These are phyloP conservation scores for Lyophyllum semitale DNA, from an alignment of 768 basidiomycete species.

Conservation along the genomic window DNA sequence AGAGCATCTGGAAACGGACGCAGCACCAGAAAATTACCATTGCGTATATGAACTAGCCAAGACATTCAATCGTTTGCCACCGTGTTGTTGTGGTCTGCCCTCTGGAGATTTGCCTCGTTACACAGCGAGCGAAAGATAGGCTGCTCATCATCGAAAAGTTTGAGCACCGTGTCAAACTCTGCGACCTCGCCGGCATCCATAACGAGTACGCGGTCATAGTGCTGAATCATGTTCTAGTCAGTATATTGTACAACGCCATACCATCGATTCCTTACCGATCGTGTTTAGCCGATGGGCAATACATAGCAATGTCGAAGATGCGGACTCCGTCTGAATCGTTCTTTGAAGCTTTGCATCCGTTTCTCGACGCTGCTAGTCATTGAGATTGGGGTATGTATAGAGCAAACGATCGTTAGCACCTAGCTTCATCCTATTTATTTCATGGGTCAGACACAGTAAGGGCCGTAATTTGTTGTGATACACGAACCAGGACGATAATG, in stretches of 20 bases:
- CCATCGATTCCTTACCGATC: slow-evolving; percentile 40
- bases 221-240: slow-evolving; percentile 40
- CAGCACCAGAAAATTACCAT: too few relatives aligned
- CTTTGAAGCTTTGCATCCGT: slow-evolving; percentile 65
- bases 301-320: slow-evolving; percentile 51
- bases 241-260: not conserved
- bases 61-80: too few relatives aligned
- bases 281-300: slow-evolving; percentile 63
- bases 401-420: too few relatives aligned
- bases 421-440: slow-evolving; percentile 71
- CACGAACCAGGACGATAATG: slow-evolving; percentile 55
- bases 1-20: too few relatives aligned
- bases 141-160: slow-evolving; percentile 57
- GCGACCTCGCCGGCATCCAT: slow-evolving; percentile 71
- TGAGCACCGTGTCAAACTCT: slow-evolving; percentile 75
- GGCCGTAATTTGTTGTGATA: not conserved
- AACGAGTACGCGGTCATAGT: slow-evolving; percentile 70
- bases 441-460: not conserved
- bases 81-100: too few relatives aligned
- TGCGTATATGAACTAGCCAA: too few relatives aligned
- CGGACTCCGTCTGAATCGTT: slow-evolving; percentile 65
- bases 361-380: slow-evolving; percentile 64
- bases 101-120: slow-evolving; percentile 58
- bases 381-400: too few relatives aligned
- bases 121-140: slow-evolving; percentile 78